Base-by-base conservation (phyloP, 352 stramenopile species). In the Phytophthora crassamura region DNA sequence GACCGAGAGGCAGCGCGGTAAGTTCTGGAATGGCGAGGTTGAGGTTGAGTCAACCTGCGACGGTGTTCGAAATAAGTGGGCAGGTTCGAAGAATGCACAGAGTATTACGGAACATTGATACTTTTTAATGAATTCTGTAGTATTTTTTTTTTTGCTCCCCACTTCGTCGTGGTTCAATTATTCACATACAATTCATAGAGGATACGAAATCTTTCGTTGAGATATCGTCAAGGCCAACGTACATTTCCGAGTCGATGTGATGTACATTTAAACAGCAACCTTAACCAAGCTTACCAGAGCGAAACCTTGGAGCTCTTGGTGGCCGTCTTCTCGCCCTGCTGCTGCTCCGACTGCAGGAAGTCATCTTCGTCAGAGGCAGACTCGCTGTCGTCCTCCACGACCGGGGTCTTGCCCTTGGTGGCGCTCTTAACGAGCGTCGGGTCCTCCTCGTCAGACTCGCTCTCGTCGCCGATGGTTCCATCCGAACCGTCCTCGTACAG, bases 11-110 rank as follows among this genome's bases (percentile, higher is more conserved):
- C n/a, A 22, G 12, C 38, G 28, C 47, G 38, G 38, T 40, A 69
- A 46, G 49, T 69, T 69, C 52, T 69, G 33, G 40, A 74, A 74
- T 69, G 64, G 22, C 48, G 18, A 18, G 40, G 52, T 59, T 65
- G 65, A 72, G 33, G 40, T 30, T 30, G 25, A 30, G 25, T 30
- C 25, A 30, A 30, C 30, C 39, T 52, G 20, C 28, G 35, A 30
- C 25, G 4, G 22, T 2, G 58, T 40, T 39, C 16, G 36, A 25
- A 36, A 56, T 66, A 53, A 61, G 15, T 66, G 47, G 32, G 34
- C 41, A 20, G 11, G 14, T 51, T 20, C 15, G 5, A 33, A 38
- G 43, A 43, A 33, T 59, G 28, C n/a, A 59, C 22, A 34, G 6
- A 18, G 2, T 47, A 46, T 58, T 58, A 38, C 15, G 22, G 7